Evolutionary conservation across 2,329 filamentous ascomycete species (phyloP).

Genomic region (Sarocladium strictum): DNA sequence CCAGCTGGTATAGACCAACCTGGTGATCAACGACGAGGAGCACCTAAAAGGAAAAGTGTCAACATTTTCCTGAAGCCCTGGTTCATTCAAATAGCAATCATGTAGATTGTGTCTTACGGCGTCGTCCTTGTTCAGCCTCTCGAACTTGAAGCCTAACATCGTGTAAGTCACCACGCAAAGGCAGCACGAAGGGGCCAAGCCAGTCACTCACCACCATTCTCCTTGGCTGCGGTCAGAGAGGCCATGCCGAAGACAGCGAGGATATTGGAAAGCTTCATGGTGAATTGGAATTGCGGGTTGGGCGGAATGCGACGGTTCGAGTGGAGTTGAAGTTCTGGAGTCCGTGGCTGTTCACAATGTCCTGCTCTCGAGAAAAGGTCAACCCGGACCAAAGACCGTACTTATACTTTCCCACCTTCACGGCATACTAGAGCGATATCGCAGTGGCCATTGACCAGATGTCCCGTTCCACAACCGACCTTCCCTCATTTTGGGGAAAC

Average conservation of each 20-base stretch:
- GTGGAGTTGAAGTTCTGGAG: no score
- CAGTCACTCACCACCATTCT: background rate
- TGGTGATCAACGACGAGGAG: slow-evolving; percentile 32
- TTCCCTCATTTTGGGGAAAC: no score
- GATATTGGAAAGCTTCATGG: slow-evolving; percentile 5
- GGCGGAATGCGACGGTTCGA: background rate
- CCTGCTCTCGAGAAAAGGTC: no score
- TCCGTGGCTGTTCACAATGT: no score
- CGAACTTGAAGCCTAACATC: slow-evolving; percentile 19
- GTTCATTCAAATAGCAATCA: no score
- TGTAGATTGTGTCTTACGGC: no score
- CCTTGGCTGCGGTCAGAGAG: background rate
- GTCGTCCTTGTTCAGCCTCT: slow-evolving; percentile 28
- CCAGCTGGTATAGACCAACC: slow-evolving; percentile 32
- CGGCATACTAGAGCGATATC: no score
- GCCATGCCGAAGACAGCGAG: background rate
- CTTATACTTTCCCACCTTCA: slow-evolving; percentile 5
- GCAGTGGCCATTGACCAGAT: background rate
- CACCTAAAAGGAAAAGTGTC: slow-evolving; percentile 17
- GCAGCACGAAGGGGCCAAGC: no score
- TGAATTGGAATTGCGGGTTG: background rate
- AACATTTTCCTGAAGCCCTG: background rate
- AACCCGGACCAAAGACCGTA: background rate
- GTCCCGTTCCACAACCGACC: no score
- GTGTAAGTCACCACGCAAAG: no score